Evolutionary conservation across 495 filamentous ascomycete species (phyloP), one percentile per base, ranked within the genome.

Genomic region (Aspergillus panamensis): DNA sequence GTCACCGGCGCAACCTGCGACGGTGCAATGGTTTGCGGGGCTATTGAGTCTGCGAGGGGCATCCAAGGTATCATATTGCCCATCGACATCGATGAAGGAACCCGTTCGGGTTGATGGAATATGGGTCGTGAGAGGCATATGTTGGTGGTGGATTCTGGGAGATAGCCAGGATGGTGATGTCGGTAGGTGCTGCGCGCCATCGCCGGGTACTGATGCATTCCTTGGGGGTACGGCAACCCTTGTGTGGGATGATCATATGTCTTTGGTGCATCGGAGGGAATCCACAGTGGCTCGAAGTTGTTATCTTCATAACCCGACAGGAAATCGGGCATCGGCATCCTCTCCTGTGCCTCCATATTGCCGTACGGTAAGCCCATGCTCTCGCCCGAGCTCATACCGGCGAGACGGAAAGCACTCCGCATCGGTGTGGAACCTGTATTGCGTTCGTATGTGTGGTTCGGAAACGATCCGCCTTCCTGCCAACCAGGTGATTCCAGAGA

Each of bases 91-190:
- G 74, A 77, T 29, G 69, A 72, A 2, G 74, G 62, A 3, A 78
- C 49, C 2, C 73, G 69, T 51, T 77, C 76, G 3, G 66, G 62
- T 35, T 76, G 74, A 47, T 68, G 71, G 58, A 78, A 77, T 49
- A 78, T 78, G 0, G 76, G 65, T n/a, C 73, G 67, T 20, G 76
- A 77, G 31, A 77, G 51, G 37, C 74, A 78, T 0, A 74, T 74
- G 25, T 77, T 77, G 33, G 76, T 73, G 8, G 67, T 66, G 4
- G 74, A 77, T 42, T 76, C 74, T 0, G 76, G 74, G 9, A 78
- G 59, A 39, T 75, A 78, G 1, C 64, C 51, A 5, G 70, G 40
- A 48, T 62, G 66, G 37, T 73, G 73, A 10, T 69, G 67, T 14
- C 70, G 74, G 55, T 76, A 73, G 53, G 70, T 67, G 53, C 67